phyloP scores from a whole-genome alignment of 2,329 filamentous ascomycete genomes.

The Pseudogymnoascus sp. region DNA sequence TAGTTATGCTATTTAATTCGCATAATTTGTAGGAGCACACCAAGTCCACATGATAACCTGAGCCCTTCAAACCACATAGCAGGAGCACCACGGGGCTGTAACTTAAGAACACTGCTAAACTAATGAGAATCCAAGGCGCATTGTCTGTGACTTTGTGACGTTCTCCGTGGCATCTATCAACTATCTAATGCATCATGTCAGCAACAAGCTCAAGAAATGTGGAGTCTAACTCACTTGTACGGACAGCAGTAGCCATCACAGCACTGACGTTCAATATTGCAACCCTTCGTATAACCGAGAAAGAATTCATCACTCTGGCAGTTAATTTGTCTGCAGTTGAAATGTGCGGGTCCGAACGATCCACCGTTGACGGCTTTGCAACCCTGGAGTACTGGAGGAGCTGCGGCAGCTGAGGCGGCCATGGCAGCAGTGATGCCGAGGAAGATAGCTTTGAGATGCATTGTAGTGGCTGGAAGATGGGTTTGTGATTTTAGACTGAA shows the following conservation, averaged over 20 bases:
- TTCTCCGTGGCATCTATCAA: neutral
- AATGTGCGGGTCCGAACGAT: neutral
- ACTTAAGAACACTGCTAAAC: neutral
- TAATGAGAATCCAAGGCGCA: neutral
- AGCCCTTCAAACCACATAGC: neutral
- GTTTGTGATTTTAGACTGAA: neutral
- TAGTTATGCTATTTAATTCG: neutral
- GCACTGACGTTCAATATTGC: neutral
- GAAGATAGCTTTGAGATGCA: neutral
- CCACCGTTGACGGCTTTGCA: neutral
- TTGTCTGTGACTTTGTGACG: neutral
- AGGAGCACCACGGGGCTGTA: neutral
- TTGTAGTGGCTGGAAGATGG: neutral
- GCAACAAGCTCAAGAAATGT: neutral
- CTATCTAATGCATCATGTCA: neutral
- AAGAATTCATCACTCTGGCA: neutral
- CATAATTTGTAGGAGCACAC: neutral
- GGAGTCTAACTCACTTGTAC: neutral
- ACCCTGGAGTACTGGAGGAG: neutral
- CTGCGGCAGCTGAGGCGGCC: neutral
- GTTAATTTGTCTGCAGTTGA: neutral
- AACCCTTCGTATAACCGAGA: neutral
- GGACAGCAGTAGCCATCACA: neutral
- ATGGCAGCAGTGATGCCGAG: neutral
- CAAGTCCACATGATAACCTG: neutral